These are phyloP conservation scores for Achaetomium macrosporum DNA, from an alignment of 2,329 filamentous ascomycete genomes.

Conservation along the genomic window DNA sequence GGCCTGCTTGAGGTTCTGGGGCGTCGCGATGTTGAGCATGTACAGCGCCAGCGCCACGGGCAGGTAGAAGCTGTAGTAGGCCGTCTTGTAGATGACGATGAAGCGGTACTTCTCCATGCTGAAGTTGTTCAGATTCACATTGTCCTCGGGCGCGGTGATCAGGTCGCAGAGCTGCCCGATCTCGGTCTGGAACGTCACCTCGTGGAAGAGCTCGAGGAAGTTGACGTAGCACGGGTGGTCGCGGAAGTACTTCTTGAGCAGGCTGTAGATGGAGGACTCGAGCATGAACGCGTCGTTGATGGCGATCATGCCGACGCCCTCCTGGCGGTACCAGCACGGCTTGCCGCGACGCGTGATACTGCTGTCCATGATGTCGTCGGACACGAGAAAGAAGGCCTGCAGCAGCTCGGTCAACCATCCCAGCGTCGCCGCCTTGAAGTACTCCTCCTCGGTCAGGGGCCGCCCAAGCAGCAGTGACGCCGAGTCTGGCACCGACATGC, in stretches of 20 bases:
- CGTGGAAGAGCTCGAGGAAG: slow-evolving; percentile 92
- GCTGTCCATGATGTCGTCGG: slow-evolving; percentile 97
- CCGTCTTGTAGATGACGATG: slow-evolving; percentile 99
- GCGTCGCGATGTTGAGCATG: slow-evolving; percentile 77
- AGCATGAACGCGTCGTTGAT: slow-evolving; percentile 99
- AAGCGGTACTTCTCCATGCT: slow-evolving; percentile 91
- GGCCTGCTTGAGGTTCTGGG: slow-evolving; percentile 81
- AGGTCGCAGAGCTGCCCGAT: slow-evolving; percentile 91
- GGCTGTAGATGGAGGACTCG: slow-evolving; percentile 80
- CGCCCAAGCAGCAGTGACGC: slow-evolving; percentile 69
- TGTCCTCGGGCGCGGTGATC: slow-evolving; percentile 90
- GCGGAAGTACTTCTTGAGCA: slow-evolving; percentile 92
- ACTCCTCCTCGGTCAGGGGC: slow-evolving; percentile 72
- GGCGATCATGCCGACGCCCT: slow-evolving; percentile 86
- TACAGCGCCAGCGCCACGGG: slow-evolving; percentile 87
- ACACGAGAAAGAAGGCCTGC: slow-evolving; percentile 97
- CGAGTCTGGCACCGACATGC: slow-evolving; percentile 95
- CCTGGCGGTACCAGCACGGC: slow-evolving; percentile 93
- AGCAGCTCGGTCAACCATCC: slow-evolving; percentile 98
- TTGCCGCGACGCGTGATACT: slow-evolving; percentile 90
- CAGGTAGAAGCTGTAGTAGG: slow-evolving; percentile 98
- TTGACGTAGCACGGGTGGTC: slow-evolving; percentile 83
- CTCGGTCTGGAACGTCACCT: slow-evolving; percentile 89
- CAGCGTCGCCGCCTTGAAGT: slow-evolving; percentile 79
- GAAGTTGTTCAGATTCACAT: slow-evolving; percentile 91